Evolutionary conservation across 768 basidiomycete species (phyloP), one percentile per base, ranked within the genome.

Genomic region (Mycena latifolia): DNA sequence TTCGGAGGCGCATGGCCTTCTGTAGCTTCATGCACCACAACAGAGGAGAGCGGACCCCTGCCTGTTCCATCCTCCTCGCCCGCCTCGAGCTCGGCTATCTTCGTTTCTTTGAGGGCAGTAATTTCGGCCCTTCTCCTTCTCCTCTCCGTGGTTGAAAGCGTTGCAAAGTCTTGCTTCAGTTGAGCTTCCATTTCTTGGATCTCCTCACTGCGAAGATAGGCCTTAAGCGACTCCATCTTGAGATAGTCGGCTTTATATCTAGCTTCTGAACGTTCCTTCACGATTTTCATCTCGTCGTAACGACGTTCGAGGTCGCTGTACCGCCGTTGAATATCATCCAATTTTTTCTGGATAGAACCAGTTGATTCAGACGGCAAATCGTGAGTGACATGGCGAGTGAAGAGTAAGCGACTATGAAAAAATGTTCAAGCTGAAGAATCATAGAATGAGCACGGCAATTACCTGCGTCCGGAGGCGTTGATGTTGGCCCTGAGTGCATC

Each of bases 201-300:
- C 28, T 63, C 65, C 2, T n/a, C 28, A 37, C 55, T 61, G 5
- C 50, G 48, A 11, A 65, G 24, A 55, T 39, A 58, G 15, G 31
- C 37, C 14, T 15, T 18, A 14, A 39, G 37, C 15, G 37, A 5
- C 37, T 53, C 8, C 15, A 67, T 47, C 22, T 65, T 67, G n/a
- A 51, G 54, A 39, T 61, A 60, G 47, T 64, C 63, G 8, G 25
- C 59, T 25, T 39, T 53, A 55, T 70, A 62, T 67, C 15, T 53
- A 17, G 57, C 63, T 33, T 70, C 66, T 18, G 66, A 58, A 17
- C 65, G 58, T 3, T 62, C 43, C 41, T 70, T 70, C 39, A 52
- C 62, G 12, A 29, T 31, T 17, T 35, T 24, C 29, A 70, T 22
- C n/a, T 65, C 55, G 39, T 70, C 66, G 46, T 67, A 70, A 4